These are phyloP conservation scores for Leccinum subtestaceum DNA, from an alignment of 768 basidiomycete species.

Conservation along the genomic window DNA sequence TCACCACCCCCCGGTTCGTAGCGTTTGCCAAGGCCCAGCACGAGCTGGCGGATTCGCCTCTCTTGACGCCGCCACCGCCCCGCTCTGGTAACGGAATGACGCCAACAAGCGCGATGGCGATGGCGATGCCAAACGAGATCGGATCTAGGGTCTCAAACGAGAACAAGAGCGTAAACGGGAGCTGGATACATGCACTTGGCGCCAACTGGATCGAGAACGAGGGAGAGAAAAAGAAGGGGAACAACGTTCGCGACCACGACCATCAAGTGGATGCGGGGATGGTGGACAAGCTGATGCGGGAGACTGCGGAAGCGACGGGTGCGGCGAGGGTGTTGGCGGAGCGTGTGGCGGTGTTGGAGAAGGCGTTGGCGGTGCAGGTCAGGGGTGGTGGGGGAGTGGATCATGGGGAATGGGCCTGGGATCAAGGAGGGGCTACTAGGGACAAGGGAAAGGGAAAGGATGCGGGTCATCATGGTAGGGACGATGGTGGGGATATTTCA, in stretches of 20 bases:
- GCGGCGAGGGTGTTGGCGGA: constrained; percentile 20
- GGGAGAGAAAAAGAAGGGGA: not conserved
- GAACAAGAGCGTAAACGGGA: not conserved
- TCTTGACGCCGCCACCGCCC: not conserved
- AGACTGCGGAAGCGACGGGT: constrained; percentile 16
- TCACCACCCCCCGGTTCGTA: not conserved
- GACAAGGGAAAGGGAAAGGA: not conserved
- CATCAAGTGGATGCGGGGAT: constrained; percentile 1
- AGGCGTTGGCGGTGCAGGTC: constrained; percentile 7
- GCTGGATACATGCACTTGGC: not conserved
- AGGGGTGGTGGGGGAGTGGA: not conserved
- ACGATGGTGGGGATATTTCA: not conserved
- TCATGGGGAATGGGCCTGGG: not conserved
- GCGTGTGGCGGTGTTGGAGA: constrained; percentile 25
- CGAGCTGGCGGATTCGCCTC: not conserved
- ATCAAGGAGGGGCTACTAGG: not conserved
- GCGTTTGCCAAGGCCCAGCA: constrained; percentile 23
- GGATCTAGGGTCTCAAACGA: not conserved
- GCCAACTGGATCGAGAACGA: not conserved
- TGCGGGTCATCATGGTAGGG: not conserved
- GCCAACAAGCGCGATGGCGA: not conserved
- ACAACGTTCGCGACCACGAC: not conserved
- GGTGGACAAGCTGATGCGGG: constrained; percentile 17
- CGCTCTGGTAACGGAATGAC: not conserved
- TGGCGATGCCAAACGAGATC: not conserved